Base-by-base conservation (phyloP, 768 basidiomycete genomes). In the Amanita brunnescens region DNA sequence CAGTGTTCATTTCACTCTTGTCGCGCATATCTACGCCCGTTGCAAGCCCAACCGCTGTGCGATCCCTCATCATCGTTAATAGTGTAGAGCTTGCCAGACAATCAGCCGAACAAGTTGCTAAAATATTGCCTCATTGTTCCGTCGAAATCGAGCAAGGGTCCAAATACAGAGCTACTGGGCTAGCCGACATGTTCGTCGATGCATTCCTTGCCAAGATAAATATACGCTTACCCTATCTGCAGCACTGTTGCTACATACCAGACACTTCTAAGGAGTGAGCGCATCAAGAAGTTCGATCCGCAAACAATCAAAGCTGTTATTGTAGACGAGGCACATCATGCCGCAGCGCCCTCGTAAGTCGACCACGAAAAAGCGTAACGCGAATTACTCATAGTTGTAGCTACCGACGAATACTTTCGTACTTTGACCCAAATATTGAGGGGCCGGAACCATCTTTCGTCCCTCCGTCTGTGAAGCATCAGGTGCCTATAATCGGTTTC, bases 251-350 rank as follows among this genome's bases (percentile, higher is more conserved):
- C 90, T 3, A 94, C 91, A 3, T 91, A 89, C 60, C 91, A 96
- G 64, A 95, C 89, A 0, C 70, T 94, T 9, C 71, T 82, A 30
- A 83, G 77, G 51, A 64, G 73, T 4, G 67, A 76, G 7, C 76
- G 90, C 16, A 61, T 92, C 49, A 71, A 71, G 5, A 95, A 94
- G 62, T 95, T 94, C 62, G 72, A 83, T 59, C 84, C 86, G 2
- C 60, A 64, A 8, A 60, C 55, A 41, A 66, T 90, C 55, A 91
- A 86, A 59, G 86, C 85, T 13, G 72, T 96, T 53, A 81, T 95
- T 40, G 73, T 96, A 2, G 93, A 96, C 60, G 93, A 96, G 67
- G 94, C 94, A 0, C 95, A 97, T 63, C 95, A 98, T 65, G 88
- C 94, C 24, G 93, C 90, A 34, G 89, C 94, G 7, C 83, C 85